Base-by-base conservation (phyloP, 2,329 filamentous ascomycete genomes). In the Exophiala viscosa region DNA sequence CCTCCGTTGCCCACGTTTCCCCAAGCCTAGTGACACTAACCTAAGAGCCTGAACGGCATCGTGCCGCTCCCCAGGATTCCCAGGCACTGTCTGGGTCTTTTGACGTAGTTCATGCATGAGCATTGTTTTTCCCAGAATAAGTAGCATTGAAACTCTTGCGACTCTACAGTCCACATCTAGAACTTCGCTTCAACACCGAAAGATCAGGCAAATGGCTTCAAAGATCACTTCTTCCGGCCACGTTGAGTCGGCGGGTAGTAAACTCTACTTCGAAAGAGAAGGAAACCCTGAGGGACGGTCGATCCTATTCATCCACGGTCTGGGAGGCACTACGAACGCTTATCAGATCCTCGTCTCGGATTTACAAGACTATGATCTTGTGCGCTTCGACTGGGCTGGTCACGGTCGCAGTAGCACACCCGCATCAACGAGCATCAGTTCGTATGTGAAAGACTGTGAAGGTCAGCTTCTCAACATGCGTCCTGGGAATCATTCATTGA, bases 311-410 rank as follows among this genome's bases (percentile, higher is more conserved):
- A 64, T 82, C 14, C 79, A 82, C 53, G 79, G 79, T 7, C 67
- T 82, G 1, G 78, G 78, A 2, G 74, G 72, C 2, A 75, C 70
- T 0, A 67, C 67, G 4, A 69, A 72, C 5, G 74, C 67, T 57
- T 81, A 70, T 60, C 65, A 62, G 0, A 76, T 78, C 0, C 60
- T 81, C 6, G 67, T 78, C 20, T 55, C 67, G 0, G 58, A 50
- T 2, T 65, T 72, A 8, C 50, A 59, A 5, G 55, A 64, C 11
- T 63, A 71, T 56, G 67, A 60, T 0, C 54, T 73, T 4, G 72
- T 77, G 52, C 62, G 78, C 0, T 74, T 75, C 52, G 80, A 82
- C 54, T 67, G 82, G 2, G 79, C 82, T 63, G 79, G 79, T 2
- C 79, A 81, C 56, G 79, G 79, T 1, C 66, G 76, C 9, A 77